Base-by-base conservation (phyloP, 768 basidiomycete genomes). In the Amanita phalloides region DNA sequence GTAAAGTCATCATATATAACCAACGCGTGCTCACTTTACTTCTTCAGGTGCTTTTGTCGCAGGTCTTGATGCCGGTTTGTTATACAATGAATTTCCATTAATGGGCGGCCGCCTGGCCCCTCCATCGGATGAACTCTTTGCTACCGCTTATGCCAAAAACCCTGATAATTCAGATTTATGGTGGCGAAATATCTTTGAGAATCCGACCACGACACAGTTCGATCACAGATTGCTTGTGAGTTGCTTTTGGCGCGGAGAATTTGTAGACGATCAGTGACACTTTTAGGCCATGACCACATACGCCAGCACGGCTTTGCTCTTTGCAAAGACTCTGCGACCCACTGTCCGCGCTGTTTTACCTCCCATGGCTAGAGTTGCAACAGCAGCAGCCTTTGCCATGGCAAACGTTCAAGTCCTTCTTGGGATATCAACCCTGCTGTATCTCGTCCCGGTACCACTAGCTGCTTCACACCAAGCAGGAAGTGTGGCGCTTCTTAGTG, bases 71-170 rank as follows among this genome's bases (percentile, higher is more conserved):
- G 96, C 96, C 1, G 96, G 96, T 11, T 68, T 99, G 49, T 65
- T 93, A n/a, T 98, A 98, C 69, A 99, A 99, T 62, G 95, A 98
- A 62, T 99, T 96, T 70, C 96, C 96, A 0, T 68, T 86, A 4
- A 99, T 99, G 95, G 95, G 91, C 35, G 93, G 87, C 6, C 76
- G 82, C 13, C 65, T 97, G 13, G 77, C 79, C 3, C 96, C 96
- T 3, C 92, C 93, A 0, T 55, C 71, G 6, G 78, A 84, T 35
- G 96, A 98, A 64, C 76, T 99, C 23, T 80, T 94, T 62, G 82
- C 88, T 25, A 62, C 75, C 1, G 70, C 73, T 6, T 98, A 96
- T 64, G 79, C 91, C 6, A 81, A 82, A 64, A 77, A 65, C 28
- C 58, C 69, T 0, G 85, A 89, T 63, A 71, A 77, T 55, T 80